These are phyloP conservation scores for Penicillium olsonii DNA, from an alignment of 2,329 filamentous ascomycete genomes.

Conservation along the genomic window DNA sequence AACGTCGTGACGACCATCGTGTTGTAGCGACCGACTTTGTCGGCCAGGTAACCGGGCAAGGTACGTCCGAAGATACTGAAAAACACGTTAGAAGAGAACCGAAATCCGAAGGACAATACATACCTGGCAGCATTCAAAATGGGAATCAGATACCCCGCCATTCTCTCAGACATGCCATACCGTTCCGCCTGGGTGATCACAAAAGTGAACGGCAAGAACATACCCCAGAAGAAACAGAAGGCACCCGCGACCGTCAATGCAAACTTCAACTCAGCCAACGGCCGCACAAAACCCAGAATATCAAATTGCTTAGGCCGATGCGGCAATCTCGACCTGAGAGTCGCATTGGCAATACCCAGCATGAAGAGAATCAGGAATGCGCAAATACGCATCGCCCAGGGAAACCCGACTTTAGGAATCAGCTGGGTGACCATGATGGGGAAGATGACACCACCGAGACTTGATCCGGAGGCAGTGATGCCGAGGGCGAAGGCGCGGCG, in stretches of 20 bases:
- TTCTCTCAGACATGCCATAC: conserved; percentile 52
- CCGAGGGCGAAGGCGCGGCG: conserved; percentile 57
- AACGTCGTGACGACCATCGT: conserved; percentile 52
- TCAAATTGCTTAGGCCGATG: conserved; percentile 28
- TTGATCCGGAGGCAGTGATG: conserved; percentile 56
- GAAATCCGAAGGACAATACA: background rate
- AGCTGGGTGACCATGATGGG: conserved; percentile 63
- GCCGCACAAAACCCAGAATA: conserved; percentile 22
- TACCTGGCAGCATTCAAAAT: conserved; percentile 55
- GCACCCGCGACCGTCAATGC: conserved; percentile 20
- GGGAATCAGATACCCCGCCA: conserved; percentile 55
- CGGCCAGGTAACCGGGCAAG: conserved; percentile 32
- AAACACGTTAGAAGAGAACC: background rate
- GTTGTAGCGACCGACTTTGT: conserved; percentile 32
- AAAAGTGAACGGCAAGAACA: conserved; percentile 61
- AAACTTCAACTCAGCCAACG: conserved; percentile 26
- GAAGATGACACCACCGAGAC: conserved; percentile 60
- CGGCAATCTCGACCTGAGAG: conserved; percentile 51
- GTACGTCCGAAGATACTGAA: conserved; percentile 37
- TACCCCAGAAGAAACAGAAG: conserved; percentile 56
- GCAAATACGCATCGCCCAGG: conserved; percentile 59
- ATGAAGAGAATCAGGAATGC: conserved; percentile 64
- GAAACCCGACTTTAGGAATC: conserved; percentile 55
- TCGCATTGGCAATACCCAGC: conserved; percentile 55
- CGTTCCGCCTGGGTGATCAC: conserved; percentile 49